Conservation (phyloP, 1,139 yeast species). For the Hyphopichia pseudoburtonii region DNA sequence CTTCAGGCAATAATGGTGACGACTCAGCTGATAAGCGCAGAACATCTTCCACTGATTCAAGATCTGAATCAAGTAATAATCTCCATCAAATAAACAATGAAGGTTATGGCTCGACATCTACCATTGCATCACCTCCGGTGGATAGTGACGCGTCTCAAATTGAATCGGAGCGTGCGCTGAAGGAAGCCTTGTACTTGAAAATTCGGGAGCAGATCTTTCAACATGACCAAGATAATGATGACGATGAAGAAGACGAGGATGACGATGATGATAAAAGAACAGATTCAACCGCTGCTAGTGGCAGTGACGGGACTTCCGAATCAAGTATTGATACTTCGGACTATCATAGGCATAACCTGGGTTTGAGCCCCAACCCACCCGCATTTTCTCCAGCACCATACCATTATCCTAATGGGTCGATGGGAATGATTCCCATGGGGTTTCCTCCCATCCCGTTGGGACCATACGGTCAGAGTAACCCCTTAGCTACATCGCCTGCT, state of each 20-base stretch:
- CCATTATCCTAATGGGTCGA: background rate
- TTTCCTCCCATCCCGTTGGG: slow-evolving; percentile 6
- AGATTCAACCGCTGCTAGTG: background rate
- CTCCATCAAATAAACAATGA: no score
- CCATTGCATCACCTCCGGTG: slow-evolving; percentile 2
- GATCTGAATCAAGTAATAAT: no score
- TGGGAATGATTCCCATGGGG: slow-evolving; percentile 6
- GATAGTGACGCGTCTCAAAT: slow-evolving; percentile 9
- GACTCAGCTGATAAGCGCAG: background rate
- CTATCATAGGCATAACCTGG: background rate
- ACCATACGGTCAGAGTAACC: slow-evolving; percentile 1
- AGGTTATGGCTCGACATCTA: no score
- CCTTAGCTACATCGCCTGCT: slow-evolving; percentile 4
- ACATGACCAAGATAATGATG: slow-evolving; percentile 21
- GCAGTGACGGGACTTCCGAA: slow-evolving; percentile 4
- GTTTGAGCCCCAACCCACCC: background rate
- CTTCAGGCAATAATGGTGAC: background rate
- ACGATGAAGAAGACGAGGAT: slow-evolving; percentile 25
- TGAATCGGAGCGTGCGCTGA: slow-evolving; percentile 25
- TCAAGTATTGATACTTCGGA: slow-evolving; percentile 4
- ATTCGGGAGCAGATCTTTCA: slow-evolving; percentile 47
- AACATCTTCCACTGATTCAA: no score
- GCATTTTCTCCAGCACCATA: background rate
- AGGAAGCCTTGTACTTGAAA: slow-evolving; percentile 43
- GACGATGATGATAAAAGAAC: slow-evolving; percentile 19